Evolutionary conservation across 2,329 filamentous ascomycete species (phyloP).

Genomic region (Hypoxylon sp.): DNA sequence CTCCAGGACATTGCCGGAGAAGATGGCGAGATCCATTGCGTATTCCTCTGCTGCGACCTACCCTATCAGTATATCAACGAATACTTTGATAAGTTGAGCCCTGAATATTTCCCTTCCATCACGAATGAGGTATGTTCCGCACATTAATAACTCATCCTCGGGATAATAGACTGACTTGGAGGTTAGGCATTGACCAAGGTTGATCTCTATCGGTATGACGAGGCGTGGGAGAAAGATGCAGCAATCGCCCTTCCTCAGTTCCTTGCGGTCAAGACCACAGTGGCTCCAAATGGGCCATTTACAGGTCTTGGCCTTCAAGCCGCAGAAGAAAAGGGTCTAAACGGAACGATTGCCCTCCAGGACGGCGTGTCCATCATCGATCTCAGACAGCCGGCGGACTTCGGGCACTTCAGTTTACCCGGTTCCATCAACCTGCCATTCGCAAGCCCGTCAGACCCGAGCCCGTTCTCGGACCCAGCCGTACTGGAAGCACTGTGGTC

Average conservation of each 20-base stretch:
- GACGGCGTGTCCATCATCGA: slow-evolving; percentile 52
- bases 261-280: slow-evolving; percentile 39
- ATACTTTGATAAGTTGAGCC: slow-evolving; percentile 65
- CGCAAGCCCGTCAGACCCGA: slow-evolving; percentile 47
- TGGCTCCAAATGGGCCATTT: slow-evolving; percentile 25
- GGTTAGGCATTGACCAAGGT: slow-evolving; percentile 54
- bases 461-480: slow-evolving; percentile 57
- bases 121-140: slow-evolving; percentile 51
- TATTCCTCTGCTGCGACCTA: slow-evolving; percentile 69
- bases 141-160: too few species aligned
- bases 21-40: slow-evolving; percentile 59
- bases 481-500: slow-evolving; percentile 57
- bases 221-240: slow-evolving; percentile 60
- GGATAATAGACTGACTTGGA: slow-evolving; percentile 27
- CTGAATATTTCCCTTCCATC: slow-evolving; percentile 59
- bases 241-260: slow-evolving; percentile 51
- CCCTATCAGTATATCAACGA: slow-evolving; percentile 70
- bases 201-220: slow-evolving; percentile 64
- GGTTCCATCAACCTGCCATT: slow-evolving; percentile 56
- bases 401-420: slow-evolving; percentile 53
- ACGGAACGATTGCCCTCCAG: slow-evolving; percentile 27
- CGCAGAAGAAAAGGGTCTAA: neutral
- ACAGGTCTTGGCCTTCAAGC: neutral
- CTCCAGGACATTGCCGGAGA: slow-evolving; percentile 54
- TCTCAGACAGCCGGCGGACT: slow-evolving; percentile 54